Evolutionary conservation across 441 rosid genomes (phyloP), one percentile per base, ranked within the genome.

Genomic region (Arabidopsis hybrid): DNA sequence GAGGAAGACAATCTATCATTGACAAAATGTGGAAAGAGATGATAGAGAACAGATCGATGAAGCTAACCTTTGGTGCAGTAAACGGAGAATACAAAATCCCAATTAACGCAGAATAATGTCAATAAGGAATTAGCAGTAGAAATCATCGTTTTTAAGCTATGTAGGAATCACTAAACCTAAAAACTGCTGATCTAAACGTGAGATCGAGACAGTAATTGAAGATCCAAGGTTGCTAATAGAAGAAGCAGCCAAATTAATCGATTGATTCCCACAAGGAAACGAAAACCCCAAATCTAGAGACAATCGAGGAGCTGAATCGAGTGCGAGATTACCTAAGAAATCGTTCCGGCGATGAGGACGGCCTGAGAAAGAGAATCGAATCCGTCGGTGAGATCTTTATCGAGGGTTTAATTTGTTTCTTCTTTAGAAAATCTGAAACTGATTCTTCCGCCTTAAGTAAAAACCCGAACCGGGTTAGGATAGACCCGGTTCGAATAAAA

Each of bases 361-460:
- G 62, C 68, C 11, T n/a, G 67, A 50, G 72, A 51, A 35, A 4
- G 55, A 74, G n/a, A 49, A 59, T 67, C 68, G n/a, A 67, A 21
- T 67, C 75, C 75, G 65, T 56, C 74, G 47, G 59, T 8, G 69
- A 60, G 69, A 60, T 34, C 35, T 50, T 61, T 7, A 57, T 52
- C 32, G 14, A 13, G 45, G 16, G 49, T 13, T 65, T 16, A n/a
- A 13, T 26, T 31, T 11, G 21, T 1, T 50, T 59, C 52, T 69
- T 35, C 67, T 18, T 18, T 40, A 8, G 2, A 8, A 47, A 57
- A 3, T 13, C 10, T 12, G 18, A 51, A 51, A 8, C 4, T 26
- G 34, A 3, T 7, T 70, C 47, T 36, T 49, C 36, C 4, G 34
- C 46, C 9, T n/a, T 6, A 43, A 64, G 6, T 12, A 29, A 35